Base-by-base conservation (phyloP, 139 green algal species). In the Ettlia oleoabundans region DNA sequence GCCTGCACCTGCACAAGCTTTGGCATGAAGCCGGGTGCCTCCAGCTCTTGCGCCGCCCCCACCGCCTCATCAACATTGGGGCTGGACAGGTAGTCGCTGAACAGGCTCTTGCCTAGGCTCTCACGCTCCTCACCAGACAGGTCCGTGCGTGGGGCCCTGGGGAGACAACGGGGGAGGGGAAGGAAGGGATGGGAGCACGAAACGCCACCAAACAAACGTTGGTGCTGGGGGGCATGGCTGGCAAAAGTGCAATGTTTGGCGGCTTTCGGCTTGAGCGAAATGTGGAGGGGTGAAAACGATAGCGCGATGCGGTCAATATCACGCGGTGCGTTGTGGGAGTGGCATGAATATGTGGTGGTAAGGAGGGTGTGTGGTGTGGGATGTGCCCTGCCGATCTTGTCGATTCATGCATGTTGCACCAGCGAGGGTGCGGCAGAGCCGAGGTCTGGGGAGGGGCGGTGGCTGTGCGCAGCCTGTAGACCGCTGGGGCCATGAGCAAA, bases 1-100 rank as follows among this genome's bases (percentile, higher is more conserved):
- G n/a, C n/a, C n/a, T n/a, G n/a, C 63, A 82, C 76, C 76, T 82
- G 76, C 35, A 95, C 80, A 18, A 94, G 80, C 43, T 85, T 72
- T 6, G 73, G 77, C 61, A 67, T 80, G 77, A 88, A 86, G 6
- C 78, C 87, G 28, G 76, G 69, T 66, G 64, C 71, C 24, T 81
- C 78, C 21, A 92, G 65, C 77, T 92, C 90, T 62, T 88, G 79
- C 15, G 81, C 86, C 41, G 85, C 76, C 24, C 79, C 58, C 41
- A 87, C 58, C 38, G 86, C 88, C 63, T 92, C 90, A 18, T 82
- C 81, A 2, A 89, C 30, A 69, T 88, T 68, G 22, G 53, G 47
- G 37, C 41, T 67, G 26, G 84, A 82, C 33, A 91, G 55, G 78
- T 84, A 93, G 62, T 92, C 89, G 33, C 77, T 82, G 84, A 88